Conservation (phyloP, 1,284 basidiomycete species). For the Trametes pubescens region DNA sequence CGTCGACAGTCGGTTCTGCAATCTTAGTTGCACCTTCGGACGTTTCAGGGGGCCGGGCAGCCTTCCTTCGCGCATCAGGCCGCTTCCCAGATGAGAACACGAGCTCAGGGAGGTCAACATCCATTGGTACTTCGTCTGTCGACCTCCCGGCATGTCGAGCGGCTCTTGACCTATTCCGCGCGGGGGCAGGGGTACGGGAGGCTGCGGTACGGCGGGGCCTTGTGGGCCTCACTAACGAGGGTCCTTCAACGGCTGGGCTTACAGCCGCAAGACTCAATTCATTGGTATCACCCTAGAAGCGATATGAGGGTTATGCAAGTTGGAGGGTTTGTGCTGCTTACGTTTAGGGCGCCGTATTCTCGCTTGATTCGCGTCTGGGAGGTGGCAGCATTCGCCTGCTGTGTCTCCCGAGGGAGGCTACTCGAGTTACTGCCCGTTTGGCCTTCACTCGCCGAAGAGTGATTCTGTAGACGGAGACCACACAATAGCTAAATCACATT, state of each 20-base stretch:
- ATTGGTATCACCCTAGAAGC: background rate
- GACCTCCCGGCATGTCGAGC: slow-evolving; percentile 21
- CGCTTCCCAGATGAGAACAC: slow-evolving; percentile 29
- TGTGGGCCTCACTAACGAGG: slow-evolving; percentile 8
- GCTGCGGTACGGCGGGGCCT: slow-evolving; percentile 21
- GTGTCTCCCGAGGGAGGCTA: background rate
- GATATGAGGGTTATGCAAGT: background rate
- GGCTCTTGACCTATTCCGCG: slow-evolving; percentile 10
- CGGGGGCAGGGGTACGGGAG: slow-evolving; percentile 14
- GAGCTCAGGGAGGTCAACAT: slow-evolving; percentile 24
- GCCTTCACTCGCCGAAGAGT: background rate
- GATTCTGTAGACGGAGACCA: slow-evolving; percentile 26
- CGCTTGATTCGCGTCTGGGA: background rate
- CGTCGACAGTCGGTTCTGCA: slow-evolving; percentile 1
- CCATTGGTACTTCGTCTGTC: slow-evolving; percentile 25
- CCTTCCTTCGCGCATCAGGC: slow-evolving; percentile 29
- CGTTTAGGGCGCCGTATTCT: background rate
- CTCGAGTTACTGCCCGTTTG: background rate
- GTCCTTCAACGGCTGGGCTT: background rate
- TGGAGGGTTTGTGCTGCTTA: background rate
- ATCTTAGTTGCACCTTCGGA: background rate
- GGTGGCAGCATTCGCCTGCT: background rate
- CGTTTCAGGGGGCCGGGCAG: slow-evolving; percentile 23
- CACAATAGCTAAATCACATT: slow-evolving; percentile 27
- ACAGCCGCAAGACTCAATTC: background rate